Conservation (phyloP, 805 yeast genomes). For the Saccharomycopsis sp. region DNA sequence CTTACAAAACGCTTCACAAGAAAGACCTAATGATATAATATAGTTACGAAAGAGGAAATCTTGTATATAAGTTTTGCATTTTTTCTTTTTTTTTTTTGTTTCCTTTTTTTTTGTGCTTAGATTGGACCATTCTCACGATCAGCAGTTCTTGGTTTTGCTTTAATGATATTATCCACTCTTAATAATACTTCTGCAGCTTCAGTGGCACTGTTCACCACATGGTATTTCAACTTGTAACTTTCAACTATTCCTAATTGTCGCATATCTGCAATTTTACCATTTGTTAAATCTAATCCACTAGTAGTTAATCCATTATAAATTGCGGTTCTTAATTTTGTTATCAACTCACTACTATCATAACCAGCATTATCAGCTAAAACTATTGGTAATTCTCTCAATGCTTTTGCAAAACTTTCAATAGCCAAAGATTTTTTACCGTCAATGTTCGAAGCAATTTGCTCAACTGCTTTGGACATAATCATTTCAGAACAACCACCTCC, state of each 20-base stretch:
- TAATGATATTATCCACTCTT: constrained; percentile 93
- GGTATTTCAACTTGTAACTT: constrained; percentile 82
- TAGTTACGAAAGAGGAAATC: no score
- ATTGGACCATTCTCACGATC: constrained; percentile 44
- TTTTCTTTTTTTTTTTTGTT: no score
- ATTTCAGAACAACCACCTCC: constrained; percentile 99
- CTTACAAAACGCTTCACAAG: no score
- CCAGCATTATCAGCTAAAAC: constrained; percentile 97
- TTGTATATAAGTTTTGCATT: no score
- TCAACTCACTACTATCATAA: constrained; percentile 83
- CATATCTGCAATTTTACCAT: constrained; percentile 88
- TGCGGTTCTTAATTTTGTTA: constrained; percentile 52
- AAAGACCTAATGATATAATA: no score
- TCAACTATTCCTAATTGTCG: constrained; percentile 90
- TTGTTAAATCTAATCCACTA: constrained; percentile 81
- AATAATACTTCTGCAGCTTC: constrained; percentile 96
- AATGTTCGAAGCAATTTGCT: constrained; percentile 86
- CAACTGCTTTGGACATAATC: constrained; percentile 83
- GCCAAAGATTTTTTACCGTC: constrained; percentile 97
- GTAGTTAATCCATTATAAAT: constrained; percentile 89
- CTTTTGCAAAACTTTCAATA: constrained; percentile 87
- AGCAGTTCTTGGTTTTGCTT: constrained; percentile 97
- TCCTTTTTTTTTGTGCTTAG: no score
- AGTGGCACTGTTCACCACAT: constrained; percentile 92
- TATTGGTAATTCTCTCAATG: constrained; percentile 89